Evolutionary conservation across 129 eudicot species (phyloP).

Genomic region (Chrysanthemum lavandulifolium): DNA sequence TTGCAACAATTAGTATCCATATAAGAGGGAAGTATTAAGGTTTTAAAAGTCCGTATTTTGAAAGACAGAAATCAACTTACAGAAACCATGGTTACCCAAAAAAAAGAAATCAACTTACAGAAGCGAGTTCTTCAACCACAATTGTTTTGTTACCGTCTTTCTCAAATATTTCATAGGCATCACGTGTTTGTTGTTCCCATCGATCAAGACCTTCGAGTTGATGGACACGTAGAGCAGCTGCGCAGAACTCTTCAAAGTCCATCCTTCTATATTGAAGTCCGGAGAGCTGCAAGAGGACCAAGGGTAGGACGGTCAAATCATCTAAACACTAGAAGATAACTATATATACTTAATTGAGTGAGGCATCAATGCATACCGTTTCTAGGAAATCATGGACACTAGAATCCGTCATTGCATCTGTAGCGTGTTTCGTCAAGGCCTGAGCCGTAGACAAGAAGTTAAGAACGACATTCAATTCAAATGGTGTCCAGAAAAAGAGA

Average conservation of each 20-base stretch:
- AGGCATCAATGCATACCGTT: slow-evolving; percentile 16
- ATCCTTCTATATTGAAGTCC: slow-evolving; percentile 32
- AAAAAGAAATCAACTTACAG: slow-evolving; percentile 27
- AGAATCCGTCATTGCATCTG: slow-evolving; percentile 36
- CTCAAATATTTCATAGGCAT: slow-evolving; percentile 34
- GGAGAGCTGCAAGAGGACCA: slow-evolving; percentile 24
- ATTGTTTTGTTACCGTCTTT: slow-evolving; percentile 35
- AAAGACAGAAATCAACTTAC: slow-evolving; percentile 17
- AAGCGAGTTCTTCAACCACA: slow-evolving; percentile 37
- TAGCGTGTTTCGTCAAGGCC: slow-evolving; percentile 29
- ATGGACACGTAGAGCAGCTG: slow-evolving; percentile 36
- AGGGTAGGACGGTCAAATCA: slow-evolving; percentile 18
- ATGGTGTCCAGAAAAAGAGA: background rate
- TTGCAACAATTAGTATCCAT: background rate
- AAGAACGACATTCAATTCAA: slow-evolving; percentile 5
- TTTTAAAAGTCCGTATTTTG: background rate
- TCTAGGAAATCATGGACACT: slow-evolving; percentile 32
- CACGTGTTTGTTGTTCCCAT: slow-evolving; percentile 30
- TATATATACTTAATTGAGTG: background rate
- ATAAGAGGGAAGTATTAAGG: background rate
- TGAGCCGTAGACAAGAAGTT: slow-evolving; percentile 5
- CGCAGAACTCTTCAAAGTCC: slow-evolving; percentile 42
- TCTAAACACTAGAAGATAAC: background rate
- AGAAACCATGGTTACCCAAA: no score
- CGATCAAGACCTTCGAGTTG: slow-evolving; percentile 34